Base-by-base conservation (phyloP, 2,329 filamentous ascomycete genomes). In the Colletotrichum sp. region DNA sequence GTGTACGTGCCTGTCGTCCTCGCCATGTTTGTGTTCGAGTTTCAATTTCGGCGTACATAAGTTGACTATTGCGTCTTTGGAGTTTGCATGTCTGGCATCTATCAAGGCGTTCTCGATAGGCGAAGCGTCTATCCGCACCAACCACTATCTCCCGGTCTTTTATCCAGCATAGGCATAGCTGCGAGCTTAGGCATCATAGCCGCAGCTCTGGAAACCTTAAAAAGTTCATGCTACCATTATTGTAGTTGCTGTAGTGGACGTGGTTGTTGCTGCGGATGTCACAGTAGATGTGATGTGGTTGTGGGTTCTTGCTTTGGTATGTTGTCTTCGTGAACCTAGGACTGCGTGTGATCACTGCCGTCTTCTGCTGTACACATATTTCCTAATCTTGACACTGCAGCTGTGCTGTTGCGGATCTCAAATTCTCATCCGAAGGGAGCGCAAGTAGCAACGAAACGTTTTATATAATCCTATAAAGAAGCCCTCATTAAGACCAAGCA, bases 21-120 rank as follows among this genome's bases (percentile, higher is more conserved):
- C n/a, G 12, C 6, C 5, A 49, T 0, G 0, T 52, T 21, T 21
- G 12, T 52, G 10, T 52, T 24, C 0, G 44, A 52, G 2, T 52
- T n/a, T 52, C 44, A 52, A 52, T 13, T 52, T 52, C n/a, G 44
- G 44, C 6, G 12, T 52, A 8, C n/a, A 21, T 52, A 13, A 21
- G 10, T 52, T 13, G 10, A 52, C 44, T 52, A 1, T 24, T 12
- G n/a, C 0, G 18, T 18, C 1, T 13, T 4, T 21, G 10, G 44
- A 52, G 1, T 2, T 52, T 2, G 10, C 44, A 21, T 13, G n/a
- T 12, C 10, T 21, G 6, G 1, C n/a, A 52, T 21, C 44, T 1
- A 21, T 21, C 44, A 52, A 21, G n/a, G 6, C n/a, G 44, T 1
- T 49, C 18, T 49, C 39, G 3, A 49, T n/a, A 49, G 18, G 9